Conservation (phyloP, 441 rosid genomes). For the Rhodomyrtus psidioides region DNA sequence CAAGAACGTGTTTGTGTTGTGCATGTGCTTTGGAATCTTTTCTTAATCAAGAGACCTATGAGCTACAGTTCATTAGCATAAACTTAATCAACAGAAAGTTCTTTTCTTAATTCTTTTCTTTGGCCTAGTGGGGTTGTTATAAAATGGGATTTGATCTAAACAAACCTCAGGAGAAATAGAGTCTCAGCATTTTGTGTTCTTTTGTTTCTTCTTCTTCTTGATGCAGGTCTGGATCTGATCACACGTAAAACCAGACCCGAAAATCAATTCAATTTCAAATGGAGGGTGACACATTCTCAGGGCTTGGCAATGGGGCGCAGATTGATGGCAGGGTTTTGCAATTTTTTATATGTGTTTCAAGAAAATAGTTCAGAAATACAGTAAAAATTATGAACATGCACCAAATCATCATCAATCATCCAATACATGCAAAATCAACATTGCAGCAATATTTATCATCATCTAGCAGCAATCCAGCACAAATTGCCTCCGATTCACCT, state of each 20-base stretch:
- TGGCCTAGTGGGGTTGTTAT: not conserved
- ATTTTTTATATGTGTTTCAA: too few species aligned
- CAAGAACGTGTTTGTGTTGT: not conserved
- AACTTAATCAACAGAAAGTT: not conserved
- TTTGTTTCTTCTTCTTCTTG: not conserved
- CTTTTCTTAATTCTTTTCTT: not conserved
- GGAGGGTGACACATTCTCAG: constrained; percentile 10
- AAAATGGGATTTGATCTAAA: not conserved
- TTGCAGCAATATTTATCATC: too few species aligned
- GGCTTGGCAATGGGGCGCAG: not conserved
- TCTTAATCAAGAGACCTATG: not conserved
- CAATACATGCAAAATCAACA: too few species aligned
- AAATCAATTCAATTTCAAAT: constrained; percentile 1
- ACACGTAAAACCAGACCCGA: not conserved
- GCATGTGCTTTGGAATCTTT: not conserved
- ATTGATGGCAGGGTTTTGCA: constrained; percentile 8
- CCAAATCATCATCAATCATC: too few species aligned
- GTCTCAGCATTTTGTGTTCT: not conserved
- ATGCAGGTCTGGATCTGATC: not conserved
- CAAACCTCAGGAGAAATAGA: not conserved
- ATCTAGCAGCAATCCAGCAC: too few species aligned
- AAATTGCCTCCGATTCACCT: too few species aligned
- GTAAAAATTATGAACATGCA: too few species aligned
- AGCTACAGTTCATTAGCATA: not conserved
- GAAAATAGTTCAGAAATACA: too few species aligned